A percentile compares a stretch with the other conserved stretches of the same genome.
Evolutionary conservation across 73 alveolate species (phyloP).

Genomic region (Paramecium tetraurelia): DNA sequence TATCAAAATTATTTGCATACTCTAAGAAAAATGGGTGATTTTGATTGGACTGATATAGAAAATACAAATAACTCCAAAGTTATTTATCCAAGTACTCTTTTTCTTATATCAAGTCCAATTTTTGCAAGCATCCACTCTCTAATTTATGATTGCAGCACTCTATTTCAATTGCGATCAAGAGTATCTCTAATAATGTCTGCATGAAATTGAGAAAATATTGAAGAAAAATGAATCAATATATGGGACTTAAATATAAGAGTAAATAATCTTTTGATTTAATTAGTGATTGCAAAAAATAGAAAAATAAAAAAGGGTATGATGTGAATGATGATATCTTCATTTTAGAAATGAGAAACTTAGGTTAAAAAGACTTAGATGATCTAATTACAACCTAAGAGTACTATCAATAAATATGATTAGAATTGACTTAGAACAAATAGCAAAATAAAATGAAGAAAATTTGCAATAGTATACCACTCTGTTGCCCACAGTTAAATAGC

Average conservation of each 20-base stretch:
- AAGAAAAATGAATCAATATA: not conserved
- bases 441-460: not conserved
- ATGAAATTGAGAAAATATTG: not conserved
- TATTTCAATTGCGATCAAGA: not conserved
- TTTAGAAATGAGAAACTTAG: conserved; percentile 4
- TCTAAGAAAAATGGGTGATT: conserved; percentile 7
- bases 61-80: not conserved
- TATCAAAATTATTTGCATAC: conserved; percentile 12
- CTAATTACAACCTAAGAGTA: not conserved
- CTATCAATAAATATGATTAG: not conserved
- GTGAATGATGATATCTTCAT: conserved; percentile 15
- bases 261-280: not conserved
- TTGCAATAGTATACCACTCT: not conserved
- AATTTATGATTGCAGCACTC: not conserved
- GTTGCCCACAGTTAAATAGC: not conserved
- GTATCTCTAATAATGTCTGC: not conserved
- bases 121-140: not conserved
- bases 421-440: not conserved
- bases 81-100: conserved; percentile 21
- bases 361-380: not conserved
- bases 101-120: not conserved
- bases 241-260: not conserved
- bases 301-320: conserved; percentile 27
- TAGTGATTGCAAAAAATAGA: not conserved
- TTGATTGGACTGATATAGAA: conserved; percentile 32